Percentiles rank a stretch among this genome's conserved stretches.
Evolutionary conservation across 495 filamentous ascomycete genomes (phyloP).

Genomic region (Sphaerosporella brunnea): DNA sequence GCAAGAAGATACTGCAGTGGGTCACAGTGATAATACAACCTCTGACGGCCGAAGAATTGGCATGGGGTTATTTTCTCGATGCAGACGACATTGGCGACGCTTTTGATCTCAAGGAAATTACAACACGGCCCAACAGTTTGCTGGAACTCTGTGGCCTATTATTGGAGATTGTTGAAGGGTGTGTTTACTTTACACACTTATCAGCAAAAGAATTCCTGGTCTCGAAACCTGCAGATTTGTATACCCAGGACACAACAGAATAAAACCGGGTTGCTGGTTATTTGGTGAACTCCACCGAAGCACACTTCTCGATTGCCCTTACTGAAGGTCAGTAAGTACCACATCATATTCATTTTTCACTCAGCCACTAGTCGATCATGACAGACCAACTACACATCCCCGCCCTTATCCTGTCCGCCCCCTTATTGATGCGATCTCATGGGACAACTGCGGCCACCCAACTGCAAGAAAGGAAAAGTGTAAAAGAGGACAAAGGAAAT

Average conservation of each 20-base stretch:
- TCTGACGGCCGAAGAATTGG: background rate
- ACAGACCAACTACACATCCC: too few relatives aligned
- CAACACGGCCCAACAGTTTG: too few relatives aligned
- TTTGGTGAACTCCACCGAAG: background rate
- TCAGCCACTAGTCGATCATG: too few relatives aligned
- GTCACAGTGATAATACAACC: conserved; percentile 4
- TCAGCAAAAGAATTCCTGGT: conserved; percentile 7
- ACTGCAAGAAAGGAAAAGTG: too few relatives aligned
- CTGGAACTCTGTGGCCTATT: background rate
- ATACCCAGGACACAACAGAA: background rate
- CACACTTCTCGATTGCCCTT: background rate
- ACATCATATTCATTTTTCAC: too few relatives aligned
- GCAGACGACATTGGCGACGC: too few relatives aligned
- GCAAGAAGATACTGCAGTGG: background rate
- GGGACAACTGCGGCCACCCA: too few relatives aligned
- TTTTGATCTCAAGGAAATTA: too few relatives aligned
- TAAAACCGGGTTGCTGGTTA: background rate
- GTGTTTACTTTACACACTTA: conserved; percentile 3
- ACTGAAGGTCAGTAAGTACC: background rate
- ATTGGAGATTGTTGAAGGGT: background rate
- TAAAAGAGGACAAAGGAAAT: too few relatives aligned
- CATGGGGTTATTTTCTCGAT: too few relatives aligned
- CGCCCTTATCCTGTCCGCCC: too few relatives aligned
- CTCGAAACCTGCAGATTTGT: background rate
- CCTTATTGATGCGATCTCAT: too few relatives aligned